Percentiles rank a stretch among this genome's conserved stretches.
phyloP scores from a whole-genome alignment of 2,329 filamentous ascomycete genomes.

The Fusarium verticillioides region DNA sequence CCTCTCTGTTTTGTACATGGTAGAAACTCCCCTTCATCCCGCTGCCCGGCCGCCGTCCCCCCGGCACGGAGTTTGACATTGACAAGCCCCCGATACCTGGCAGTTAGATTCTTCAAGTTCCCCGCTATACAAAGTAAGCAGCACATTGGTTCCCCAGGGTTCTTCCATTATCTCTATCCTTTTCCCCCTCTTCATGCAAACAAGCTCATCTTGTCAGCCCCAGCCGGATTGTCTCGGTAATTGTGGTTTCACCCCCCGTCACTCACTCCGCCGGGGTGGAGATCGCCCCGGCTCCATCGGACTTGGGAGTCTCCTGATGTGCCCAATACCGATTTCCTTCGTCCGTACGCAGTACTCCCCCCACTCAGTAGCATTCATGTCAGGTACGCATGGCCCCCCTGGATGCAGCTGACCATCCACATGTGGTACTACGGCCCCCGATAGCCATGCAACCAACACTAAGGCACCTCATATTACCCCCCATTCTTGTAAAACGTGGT shows the following conservation, averaged over 20 bases:
- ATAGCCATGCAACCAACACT: background rate
- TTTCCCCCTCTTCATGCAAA: background rate
- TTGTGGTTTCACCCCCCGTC: slow-evolving; percentile 16
- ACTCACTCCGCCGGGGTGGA: slow-evolving; percentile 41
- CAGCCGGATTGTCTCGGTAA: background rate
- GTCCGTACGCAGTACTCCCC: background rate
- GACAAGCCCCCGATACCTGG: background rate
- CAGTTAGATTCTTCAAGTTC: background rate
- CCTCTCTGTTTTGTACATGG: slow-evolving; percentile 17
- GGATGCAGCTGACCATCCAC: background rate
- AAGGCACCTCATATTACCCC: background rate
- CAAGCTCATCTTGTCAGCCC: background rate
- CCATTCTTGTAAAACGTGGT: slow-evolving; percentile 20
- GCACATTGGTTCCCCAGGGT: background rate
- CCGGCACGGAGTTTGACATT: slow-evolving; percentile 6
- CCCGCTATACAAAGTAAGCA: background rate
- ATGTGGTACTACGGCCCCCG: background rate
- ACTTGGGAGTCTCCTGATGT: background rate
- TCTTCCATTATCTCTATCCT: background rate
- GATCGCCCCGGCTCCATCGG: slow-evolving; percentile 14
- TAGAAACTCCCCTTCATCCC: slow-evolving; percentile 21
- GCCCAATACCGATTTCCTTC: background rate
- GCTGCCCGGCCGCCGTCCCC: background rate
- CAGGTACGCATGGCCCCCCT: background rate
- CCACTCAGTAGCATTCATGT: background rate